Conservation (phyloP, 495 filamentous ascomycete species). For the Penicillium odoratum region DNA sequence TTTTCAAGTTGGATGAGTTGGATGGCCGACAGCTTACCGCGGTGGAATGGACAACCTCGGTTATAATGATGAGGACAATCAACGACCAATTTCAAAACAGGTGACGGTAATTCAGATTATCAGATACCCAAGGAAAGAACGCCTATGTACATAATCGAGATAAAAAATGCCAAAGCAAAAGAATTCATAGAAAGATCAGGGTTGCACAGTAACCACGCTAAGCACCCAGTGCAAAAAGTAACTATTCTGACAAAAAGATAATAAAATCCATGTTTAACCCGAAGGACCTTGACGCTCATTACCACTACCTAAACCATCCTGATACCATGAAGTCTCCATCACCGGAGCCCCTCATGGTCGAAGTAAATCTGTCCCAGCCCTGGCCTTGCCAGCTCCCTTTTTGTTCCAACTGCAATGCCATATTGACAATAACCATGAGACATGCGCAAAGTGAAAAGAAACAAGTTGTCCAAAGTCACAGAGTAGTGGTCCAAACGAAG, state of each 20-base stretch:
- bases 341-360: conserved; percentile 4
- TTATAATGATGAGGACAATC: background rate
- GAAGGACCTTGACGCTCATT: conserved; percentile 18
- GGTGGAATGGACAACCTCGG: background rate
- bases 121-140: background rate
- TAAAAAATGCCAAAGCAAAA: background rate
- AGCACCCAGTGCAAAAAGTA: conserved; percentile 21
- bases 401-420: conserved; percentile 9
- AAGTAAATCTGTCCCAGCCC: conserved; percentile 7
- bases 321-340: conserved; percentile 6
- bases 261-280: conserved; percentile 8
- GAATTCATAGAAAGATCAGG: conserved; percentile 11
- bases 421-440: conserved; percentile 5
- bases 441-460: conserved; percentile 6
- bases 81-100: background rate
- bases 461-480: conserved; percentile 7
- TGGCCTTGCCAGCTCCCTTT: conserved; percentile 3
- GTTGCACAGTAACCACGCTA: conserved; percentile 20
- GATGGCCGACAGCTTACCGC: background rate
- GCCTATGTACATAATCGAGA: background rate
- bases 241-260: conserved; percentile 23
- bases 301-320: conserved; percentile 17
- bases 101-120: background rate
- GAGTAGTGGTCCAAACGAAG: conserved; percentile 14
- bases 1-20: background rate